These are phyloP conservation scores for Fusarium clavum DNA, from an alignment of 2,329 filamentous ascomycete species.

Conservation along the genomic window DNA sequence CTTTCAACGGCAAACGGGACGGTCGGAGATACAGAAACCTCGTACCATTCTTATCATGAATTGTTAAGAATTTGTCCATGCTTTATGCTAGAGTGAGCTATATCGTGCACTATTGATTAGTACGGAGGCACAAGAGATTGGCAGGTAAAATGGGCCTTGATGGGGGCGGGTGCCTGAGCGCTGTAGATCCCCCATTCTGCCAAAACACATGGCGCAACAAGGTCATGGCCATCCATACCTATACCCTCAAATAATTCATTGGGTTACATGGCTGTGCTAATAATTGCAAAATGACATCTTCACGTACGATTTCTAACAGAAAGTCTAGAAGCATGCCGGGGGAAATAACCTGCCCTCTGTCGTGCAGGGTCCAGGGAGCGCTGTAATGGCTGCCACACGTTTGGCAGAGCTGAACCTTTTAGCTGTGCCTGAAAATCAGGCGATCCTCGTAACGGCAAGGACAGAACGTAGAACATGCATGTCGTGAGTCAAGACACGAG, in stretches of 20 bases:
- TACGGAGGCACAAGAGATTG: neutral
- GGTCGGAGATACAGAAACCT: neutral
- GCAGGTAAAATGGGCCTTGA: neutral
- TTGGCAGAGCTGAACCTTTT: neutral
- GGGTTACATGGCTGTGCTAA: neutral
- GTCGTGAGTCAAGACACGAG: neutral
- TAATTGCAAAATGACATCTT: neutral
- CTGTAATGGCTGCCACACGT: slow-evolving; percentile 1
- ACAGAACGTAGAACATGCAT: neutral
- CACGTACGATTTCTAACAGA: neutral
- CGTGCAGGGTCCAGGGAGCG: neutral
- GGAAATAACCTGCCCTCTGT: neutral
- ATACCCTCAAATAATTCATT: neutral
- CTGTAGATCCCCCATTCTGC: neutral
- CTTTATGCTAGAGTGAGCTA: neutral
- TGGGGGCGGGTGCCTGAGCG: neutral
- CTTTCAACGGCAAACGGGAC: neutral
- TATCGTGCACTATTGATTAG: neutral
- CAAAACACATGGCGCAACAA: neutral
- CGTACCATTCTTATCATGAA: neutral
- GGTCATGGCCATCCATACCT: too few relatives aligned
- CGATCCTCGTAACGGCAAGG: neutral
- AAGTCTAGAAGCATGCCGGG: neutral
- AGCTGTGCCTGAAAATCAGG: neutral
- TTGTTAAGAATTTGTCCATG: neutral